A percentile compares a stretch with the other conserved stretches of the same genome.
Conservation (phyloP, 176 grass and related monocot genomes). For the Alopecurus myosuroides region DNA sequence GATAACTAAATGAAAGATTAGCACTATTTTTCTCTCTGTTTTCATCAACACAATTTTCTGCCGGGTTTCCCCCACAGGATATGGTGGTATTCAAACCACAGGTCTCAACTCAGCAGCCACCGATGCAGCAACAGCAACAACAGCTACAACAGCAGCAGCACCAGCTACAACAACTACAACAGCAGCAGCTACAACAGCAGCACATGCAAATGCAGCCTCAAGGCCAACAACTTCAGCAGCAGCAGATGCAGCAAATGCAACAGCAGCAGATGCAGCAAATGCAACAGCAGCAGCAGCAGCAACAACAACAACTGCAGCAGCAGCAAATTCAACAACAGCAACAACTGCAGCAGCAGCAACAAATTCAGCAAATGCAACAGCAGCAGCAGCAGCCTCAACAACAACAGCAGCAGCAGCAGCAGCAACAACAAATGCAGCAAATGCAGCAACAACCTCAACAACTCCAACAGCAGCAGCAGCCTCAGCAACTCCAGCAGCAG, state of each 20-base stretch:
- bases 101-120: constrained; percentile 70
- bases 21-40: background rate
- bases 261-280: constrained; percentile 28
- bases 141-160: constrained; percentile 32
- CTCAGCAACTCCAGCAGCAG: constrained; percentile 33
- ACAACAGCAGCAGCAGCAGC: constrained; percentile 5
- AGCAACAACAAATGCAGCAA: constrained; percentile 34
- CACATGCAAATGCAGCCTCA: constrained; percentile 58
- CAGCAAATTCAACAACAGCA: constrained; percentile 39
- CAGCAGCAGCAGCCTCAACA: constrained; percentile 7
- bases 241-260: constrained; percentile 28
- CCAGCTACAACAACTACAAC: constrained; percentile 35
- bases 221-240: constrained; percentile 34
- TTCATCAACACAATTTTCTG: constrained; percentile 21
- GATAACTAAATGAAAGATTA: background rate
- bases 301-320: constrained; percentile 21
- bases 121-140: constrained; percentile 37
- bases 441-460: constrained; percentile 33
- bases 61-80: constrained; percentile 38
- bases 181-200: constrained; percentile 42
- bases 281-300: constrained; percentile 33
- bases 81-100: constrained; percentile 99
- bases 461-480: constrained; percentile 27
- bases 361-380: constrained; percentile 34
- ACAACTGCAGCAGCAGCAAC: constrained; percentile 27